Evolutionary conservation across 2,329 filamentous ascomycete species (phyloP), one percentile per base, ranked within the genome.

Genomic region (Talaromyces sp.): DNA sequence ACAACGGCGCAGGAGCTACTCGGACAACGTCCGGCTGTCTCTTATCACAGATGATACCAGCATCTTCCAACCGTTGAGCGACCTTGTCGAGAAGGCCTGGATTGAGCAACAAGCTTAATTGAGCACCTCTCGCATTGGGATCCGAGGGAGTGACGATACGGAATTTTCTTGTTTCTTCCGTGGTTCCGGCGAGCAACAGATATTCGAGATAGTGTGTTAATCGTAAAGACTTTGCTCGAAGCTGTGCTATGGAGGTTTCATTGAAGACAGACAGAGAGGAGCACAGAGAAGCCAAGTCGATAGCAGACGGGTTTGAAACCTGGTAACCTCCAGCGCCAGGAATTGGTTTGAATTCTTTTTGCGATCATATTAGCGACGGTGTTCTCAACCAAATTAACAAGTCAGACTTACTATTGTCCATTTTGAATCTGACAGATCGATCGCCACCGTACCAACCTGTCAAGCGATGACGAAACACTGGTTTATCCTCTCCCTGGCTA

Each of bases 401-500:
- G 8, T 25, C 33, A 50, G 11, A 67, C 70, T 60, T 61, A 65
- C 71, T 77, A 73, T 89, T 91, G 60, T 86, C 84, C 91, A 95
- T 96, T 67, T 84, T 83, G 77, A 95, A 94, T 31, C 90, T 80
- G 55, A 85, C 84, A 33, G 77, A 76, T 71, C 89, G 89, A 71
- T 91, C 86, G 48, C 85, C 87, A 46, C 90, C 91, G 78, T 92
- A 96, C 91, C 91, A 96, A 28, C 91, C 91, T 35, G 83, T 80
- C 9, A 96, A 77, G 1, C 90, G 82, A 6, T 84, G 85, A 10
- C 80, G 80, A 71, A 86, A 91, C 5, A 77, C 68, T 3, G 77
- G 73, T 5, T 72, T 66, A 54, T 78, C 74, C 5, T 73, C 70
- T 17, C 72, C 71, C 19, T 75, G 66, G 39, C 69, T 72, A 58